Base-by-base conservation (phyloP, 495 filamentous ascomycete genomes). In the Penicillium silybi region DNA sequence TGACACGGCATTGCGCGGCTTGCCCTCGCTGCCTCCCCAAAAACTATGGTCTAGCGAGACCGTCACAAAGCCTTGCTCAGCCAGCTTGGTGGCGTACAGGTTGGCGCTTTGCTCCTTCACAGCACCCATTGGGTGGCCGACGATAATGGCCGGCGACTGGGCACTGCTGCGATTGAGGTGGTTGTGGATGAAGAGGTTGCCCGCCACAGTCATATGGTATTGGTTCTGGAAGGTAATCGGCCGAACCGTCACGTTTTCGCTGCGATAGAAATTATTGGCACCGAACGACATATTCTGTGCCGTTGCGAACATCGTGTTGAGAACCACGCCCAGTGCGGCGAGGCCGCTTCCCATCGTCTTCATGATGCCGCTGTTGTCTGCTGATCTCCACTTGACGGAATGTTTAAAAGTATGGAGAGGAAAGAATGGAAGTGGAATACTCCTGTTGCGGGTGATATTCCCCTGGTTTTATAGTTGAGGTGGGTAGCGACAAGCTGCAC, bases 21-120 rank as follows among this genome's bases (percentile, higher is more conserved):
- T 47, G 5, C 73, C 71, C 10, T 49, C 58, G 46, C 66, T 73
- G 32, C 50, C 54, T 7, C 73, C 70, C 55, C 67, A 69, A 39
- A 65, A 74, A 0, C 65, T 59, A 19, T 63, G 48, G 41, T 78
- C 73, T 22, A 68, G 54, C 0, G 68, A 58, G 22, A 76, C 50
- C 0, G 63, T 61, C 25, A 69, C 49, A 54, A 76, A 76, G 4
- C 72, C 73, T 5, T 60, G 50, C 22, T 71, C 61, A 29, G 72
- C 62, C 10, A 76, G 53, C 17, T 62, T 53, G 7, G 50, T 60
- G 6, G 69, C 73, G 34, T 76, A 69, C 2, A 65, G 57, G 39
- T 57, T 65, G 0, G 71, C 62, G 20, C 64, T 67, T 50, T 76
- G 70, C 51, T 78, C 73, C 53, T 76, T 73, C 25, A 72, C 66